phyloP scores from a whole-genome alignment of 305 asterid species.

The Ilex paraguariensis region DNA sequence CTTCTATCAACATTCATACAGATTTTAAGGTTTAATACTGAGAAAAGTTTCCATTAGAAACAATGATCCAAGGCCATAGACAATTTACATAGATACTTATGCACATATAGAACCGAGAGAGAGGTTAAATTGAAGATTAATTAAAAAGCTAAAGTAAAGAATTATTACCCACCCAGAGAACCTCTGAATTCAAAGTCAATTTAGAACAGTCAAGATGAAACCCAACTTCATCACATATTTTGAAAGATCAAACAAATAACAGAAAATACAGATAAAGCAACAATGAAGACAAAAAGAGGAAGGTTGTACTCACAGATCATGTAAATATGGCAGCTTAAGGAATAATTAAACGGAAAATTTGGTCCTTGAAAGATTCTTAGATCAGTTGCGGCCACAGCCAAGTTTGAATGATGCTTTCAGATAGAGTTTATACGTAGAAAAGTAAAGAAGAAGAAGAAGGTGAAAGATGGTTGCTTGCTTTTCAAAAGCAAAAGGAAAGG shows the following conservation, averaged over 20 bases:
- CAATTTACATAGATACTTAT: neutral
- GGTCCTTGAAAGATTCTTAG: constrained; percentile 13
- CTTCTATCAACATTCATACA: no score
- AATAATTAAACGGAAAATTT: constrained; percentile 13
- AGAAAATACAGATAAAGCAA: constrained; percentile 6
- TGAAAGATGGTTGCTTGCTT: constrained; percentile 28
- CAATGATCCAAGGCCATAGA: neutral
- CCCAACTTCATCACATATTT: neutral
- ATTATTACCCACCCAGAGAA: constrained; percentile 16
- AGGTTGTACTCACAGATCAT: constrained; percentile 44
- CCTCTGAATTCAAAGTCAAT: constrained; percentile 8
- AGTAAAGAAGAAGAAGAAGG: constrained; percentile 15
- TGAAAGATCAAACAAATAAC: constrained; percentile 8
- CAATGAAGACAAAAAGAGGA: constrained; percentile 4
- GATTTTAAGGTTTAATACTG: no score
- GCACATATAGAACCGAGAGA: neutral
- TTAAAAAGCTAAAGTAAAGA: neutral
- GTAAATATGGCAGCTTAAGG: constrained; percentile 4
- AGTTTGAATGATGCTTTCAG: constrained; percentile 29
- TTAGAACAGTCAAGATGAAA: constrained; percentile 7
- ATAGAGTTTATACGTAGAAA: constrained; percentile 7
- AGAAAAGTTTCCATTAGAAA: no score
- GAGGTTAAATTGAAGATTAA: neutral
- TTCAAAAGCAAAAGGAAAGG: constrained; percentile 18
- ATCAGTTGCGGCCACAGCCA: constrained; percentile 22